Base-by-base conservation (phyloP, 169 alveolate species). In the Babesia ovata region DNA sequence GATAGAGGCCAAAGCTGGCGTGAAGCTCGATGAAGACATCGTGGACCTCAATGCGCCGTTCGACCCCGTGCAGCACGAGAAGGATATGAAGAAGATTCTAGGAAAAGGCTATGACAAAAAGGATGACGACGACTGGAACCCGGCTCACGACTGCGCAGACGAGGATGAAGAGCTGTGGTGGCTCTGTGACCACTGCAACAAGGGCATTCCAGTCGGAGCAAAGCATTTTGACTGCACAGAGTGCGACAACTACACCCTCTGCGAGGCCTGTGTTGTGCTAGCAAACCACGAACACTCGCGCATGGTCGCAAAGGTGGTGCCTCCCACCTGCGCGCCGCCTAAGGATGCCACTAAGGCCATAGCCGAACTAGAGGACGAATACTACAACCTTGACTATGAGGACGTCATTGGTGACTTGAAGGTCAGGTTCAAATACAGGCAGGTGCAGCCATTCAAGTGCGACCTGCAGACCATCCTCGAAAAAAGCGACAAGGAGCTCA, bases 351-450 rank as follows among this genome's bases (percentile, higher is more conserved):
- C 22, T 9, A 74, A 74, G 56, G 50, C 17, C 13, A 1, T 71
- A 60, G 46, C 44, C n/a, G 26, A 59, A 60, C 28, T 71, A 36
- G 62, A 29, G 46, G 81, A 71, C 50, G 86, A 76, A 6, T 76
- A 56, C 74, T 71, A 71, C 67, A 72, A 74, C 24, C 69, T 81
- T 45, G 93, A 79, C 50, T 88, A 85, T 52, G 93, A 88, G 56
- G 93, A 88, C 84, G 50, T 79, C 52, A 85, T 88, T 57, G 92
- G 88, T 21, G 93, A 88, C 72, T 75, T 88, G 91, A 88, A 88
- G 52, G 91, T 88, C 24, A 69, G 91, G 66, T 88, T 74, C 74
- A 88, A 88, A 75, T 88, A 88, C 52, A 45, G 90, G 28, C 78
- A 79, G 54, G 93, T 88, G 36, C 84, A 85, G 66, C 92, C 93